Conservation (phyloP, 2,329 filamentous ascomycete genomes). For the Rhynchosporium secalis region DNA sequence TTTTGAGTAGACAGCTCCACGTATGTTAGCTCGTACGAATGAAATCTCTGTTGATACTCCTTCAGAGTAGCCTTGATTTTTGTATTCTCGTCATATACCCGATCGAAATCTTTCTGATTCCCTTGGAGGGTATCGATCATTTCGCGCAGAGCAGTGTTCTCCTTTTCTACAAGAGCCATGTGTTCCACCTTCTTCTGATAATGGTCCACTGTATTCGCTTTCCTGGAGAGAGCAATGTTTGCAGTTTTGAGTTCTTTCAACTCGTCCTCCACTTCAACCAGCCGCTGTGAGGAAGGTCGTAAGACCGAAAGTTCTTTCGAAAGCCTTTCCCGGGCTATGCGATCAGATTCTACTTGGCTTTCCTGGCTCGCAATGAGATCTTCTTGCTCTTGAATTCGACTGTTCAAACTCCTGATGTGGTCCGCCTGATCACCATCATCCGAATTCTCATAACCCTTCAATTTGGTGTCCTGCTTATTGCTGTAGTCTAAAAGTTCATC, state of each 20-base stretch:
- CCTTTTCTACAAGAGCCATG: conserved; percentile 55
- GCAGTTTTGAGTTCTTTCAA: conserved; percentile 59
- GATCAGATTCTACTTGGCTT: conserved; percentile 58
- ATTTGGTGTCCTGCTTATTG: conserved; percentile 55
- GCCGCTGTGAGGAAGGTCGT: conserved; percentile 47
- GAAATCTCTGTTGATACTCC: conserved; percentile 42
- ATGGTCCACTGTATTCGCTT: conserved; percentile 62
- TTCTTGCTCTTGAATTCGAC: conserved; percentile 64
- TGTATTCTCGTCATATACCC: conserved; percentile 35
- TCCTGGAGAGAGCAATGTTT: conserved; percentile 59
- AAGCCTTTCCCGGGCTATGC: conserved; percentile 46
- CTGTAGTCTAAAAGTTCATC: conserved; percentile 58
- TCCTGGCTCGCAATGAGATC: conserved; percentile 72
- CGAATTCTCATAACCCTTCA: conserved; percentile 37
- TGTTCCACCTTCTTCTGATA: conserved; percentile 63
- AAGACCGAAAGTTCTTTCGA: conserved; percentile 51
- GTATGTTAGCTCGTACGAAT: conserved; percentile 39
- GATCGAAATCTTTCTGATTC: conserved; percentile 43
- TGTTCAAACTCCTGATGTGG: conserved; percentile 55
- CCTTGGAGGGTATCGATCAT: conserved; percentile 55
- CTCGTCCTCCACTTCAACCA: conserved; percentile 57
- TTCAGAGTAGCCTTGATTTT: conserved; percentile 41
- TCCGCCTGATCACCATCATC: conserved; percentile 54
- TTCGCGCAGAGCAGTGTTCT: conserved; percentile 56
- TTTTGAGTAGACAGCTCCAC: conserved; percentile 44